Evolutionary conservation across 2,329 filamentous ascomycete genomes (phyloP), one percentile per base, ranked within the genome.

Genomic region (Sporothrix brasiliensis): DNA sequence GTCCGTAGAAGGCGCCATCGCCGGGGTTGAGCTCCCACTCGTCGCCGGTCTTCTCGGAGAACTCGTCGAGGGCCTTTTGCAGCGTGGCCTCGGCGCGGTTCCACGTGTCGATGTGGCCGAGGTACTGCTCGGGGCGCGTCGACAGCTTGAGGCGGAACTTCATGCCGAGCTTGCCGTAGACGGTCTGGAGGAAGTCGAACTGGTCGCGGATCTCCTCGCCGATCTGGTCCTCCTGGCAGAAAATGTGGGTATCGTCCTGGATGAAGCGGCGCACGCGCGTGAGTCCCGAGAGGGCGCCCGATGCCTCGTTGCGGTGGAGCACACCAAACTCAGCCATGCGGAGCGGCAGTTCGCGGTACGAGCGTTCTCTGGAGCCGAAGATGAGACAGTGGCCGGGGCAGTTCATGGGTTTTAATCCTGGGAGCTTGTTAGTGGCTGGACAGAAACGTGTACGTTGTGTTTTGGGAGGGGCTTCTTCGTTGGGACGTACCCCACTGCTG

Each of bases 1-100:
- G 95, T 1, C 95, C 95, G 80, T 99, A 99, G 83, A 98, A 99
- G 68, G 95, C 95, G 78, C 95, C 95, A 76, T 99, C 95, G 70
- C 94, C 95, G 72, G 93, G 91, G 81, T 98, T 97, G 67, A 97
- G 84, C 79, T 92, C 91, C 95, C 95, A 99, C 47, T 89, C 86
- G 72, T 90, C 87, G 58, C 73, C 77, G 24, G 80, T 80, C 70
- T 80, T 79, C 24, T 81, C 81, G 70, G 88, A 86, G 80, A 97
- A 98, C 73, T 89, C 86, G 74, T 95, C 87, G 65, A 99, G 85
- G 21, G 94, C 92, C 72, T 89, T 85, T 77, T 89, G 90, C 67
- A 99, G 85, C 79, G 91, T 92, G 19, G 83, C 85, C 81, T 99
- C 95, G 49, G 95, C 95, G 73, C 89, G 88, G 79, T 98, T 85